A percentile compares a stretch with the other conserved stretches of the same genome.
phyloP scores from a whole-genome alignment of 176 grass and related monocot genomes.

The Aegilops bicornis region DNA sequence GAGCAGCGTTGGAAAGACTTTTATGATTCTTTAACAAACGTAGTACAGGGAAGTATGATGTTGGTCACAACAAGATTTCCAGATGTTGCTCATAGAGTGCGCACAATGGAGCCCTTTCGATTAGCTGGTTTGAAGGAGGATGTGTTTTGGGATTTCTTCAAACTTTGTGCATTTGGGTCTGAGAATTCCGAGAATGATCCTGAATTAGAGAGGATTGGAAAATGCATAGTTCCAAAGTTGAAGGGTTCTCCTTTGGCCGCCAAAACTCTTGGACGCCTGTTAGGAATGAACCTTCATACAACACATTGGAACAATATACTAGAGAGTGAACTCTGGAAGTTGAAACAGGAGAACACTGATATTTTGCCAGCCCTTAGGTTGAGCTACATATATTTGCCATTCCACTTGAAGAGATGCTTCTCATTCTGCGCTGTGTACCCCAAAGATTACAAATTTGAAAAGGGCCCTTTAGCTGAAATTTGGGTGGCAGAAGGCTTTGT shows the following conservation, averaged over 20 bases:
- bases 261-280: conserved; percentile 34
- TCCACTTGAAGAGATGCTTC: conserved; percentile 3
- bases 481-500: background rate
- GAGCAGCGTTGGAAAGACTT: too few species aligned
- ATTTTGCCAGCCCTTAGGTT: conserved; percentile 39
- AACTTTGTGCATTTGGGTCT: too few species aligned
- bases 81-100: too few species aligned
- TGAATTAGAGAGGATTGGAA: too few species aligned
- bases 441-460: background rate
- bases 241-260: conserved; percentile 10
- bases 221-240: too few species aligned
- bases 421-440: background rate
- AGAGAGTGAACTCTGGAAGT: conserved; percentile 35
- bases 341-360: background rate
- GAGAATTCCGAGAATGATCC: too few species aligned
- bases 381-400: conserved; percentile 48
- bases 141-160: too few species aligned
- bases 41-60: too few species aligned
- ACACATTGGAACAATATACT: conserved; percentile 27
- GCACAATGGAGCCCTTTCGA: too few species aligned
- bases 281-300: background rate
- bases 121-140: too few species aligned
- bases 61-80: too few species aligned
- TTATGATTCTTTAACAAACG: too few species aligned
- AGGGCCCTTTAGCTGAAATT: background rate